Conservation (phyloP, 495 filamentous ascomycete genomes). For the Terfezia claveryi region DNA sequence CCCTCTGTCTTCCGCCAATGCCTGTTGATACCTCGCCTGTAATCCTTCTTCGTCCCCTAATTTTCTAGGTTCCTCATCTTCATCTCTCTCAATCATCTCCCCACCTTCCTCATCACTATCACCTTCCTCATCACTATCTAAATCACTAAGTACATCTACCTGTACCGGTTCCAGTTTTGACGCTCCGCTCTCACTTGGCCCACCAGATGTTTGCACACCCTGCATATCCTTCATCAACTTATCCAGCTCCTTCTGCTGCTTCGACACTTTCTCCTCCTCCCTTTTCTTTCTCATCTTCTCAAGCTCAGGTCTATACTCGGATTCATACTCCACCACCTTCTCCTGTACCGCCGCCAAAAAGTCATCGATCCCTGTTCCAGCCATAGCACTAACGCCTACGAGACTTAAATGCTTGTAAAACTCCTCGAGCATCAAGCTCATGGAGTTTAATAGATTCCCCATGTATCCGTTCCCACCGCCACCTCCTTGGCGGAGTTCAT, state of each 20-base stretch:
- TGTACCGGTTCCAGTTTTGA: constrained; percentile 23
- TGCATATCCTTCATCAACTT: constrained; percentile 91
- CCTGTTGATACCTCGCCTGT: constrained; percentile 36
- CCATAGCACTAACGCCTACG: constrained; percentile 83
- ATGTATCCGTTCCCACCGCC: constrained; percentile 59
- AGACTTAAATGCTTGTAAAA: constrained; percentile 87
- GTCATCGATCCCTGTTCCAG: constrained; percentile 70
- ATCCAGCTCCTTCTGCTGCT: constrained; percentile 57
- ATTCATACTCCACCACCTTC: constrained; percentile 74
- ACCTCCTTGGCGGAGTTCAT: constrained; percentile 46
- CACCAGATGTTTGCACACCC: constrained; percentile 29
- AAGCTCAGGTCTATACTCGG: constrained; percentile 80
- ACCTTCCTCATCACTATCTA: constrained; percentile 29
- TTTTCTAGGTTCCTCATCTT: constrained; percentile 25
- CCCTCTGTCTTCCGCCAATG: constrained; percentile 26
- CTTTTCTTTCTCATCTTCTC: constrained; percentile 54
- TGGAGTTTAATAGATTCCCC: constrained; percentile 86
- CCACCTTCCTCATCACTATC: constrained; percentile 28
- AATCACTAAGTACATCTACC: constrained; percentile 34
- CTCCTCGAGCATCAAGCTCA: constrained; percentile 93
- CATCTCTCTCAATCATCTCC: constrained; percentile 27
- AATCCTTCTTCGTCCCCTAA: constrained; percentile 36
- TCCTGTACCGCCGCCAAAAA: constrained; percentile 75
- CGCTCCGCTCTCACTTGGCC: constrained; percentile 15
- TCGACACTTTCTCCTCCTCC: constrained; percentile 45